A percentile compares a stretch with the other conserved stretches of the same genome.
These are phyloP conservation scores for Ramaria sp. DNA, from an alignment of 768 basidiomycete species.

Conservation along the genomic window DNA sequence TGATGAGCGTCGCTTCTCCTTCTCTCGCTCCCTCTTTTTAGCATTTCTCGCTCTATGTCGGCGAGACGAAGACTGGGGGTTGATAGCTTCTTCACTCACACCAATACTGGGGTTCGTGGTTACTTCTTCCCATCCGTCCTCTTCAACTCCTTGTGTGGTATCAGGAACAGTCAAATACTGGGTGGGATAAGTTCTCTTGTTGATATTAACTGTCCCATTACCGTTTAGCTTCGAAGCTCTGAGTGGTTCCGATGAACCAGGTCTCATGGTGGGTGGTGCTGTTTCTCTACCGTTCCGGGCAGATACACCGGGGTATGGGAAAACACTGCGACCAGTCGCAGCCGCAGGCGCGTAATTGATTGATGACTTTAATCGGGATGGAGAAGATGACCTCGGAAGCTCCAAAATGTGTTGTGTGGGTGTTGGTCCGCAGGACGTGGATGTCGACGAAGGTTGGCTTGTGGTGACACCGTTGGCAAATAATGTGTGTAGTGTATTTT, in stretches of 20 bases:
- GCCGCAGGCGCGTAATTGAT: background rate
- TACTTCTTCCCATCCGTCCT: background rate
- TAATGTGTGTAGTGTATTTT: background rate
- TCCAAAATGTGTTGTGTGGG: conserved; percentile 5
- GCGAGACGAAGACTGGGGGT: background rate
- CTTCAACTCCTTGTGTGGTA: background rate
- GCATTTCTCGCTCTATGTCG: background rate
- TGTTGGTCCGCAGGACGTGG: conserved; percentile 2
- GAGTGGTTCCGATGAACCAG: background rate
- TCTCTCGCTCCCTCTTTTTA: conserved; percentile 4
- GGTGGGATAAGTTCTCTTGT: background rate
- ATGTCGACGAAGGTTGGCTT: background rate
- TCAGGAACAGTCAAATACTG: background rate
- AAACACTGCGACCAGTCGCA: background rate
- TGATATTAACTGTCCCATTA: background rate
- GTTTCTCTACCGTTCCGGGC: background rate
- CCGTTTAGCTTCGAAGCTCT: background rate
- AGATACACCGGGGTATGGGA: background rate
- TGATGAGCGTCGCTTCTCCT: background rate
- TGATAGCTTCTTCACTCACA: background rate
- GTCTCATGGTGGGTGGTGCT: background rate
- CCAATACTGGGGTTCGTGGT: background rate
- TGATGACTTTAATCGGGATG: background rate
- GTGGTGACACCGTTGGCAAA: background rate
- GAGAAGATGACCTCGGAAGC: background rate